Evolutionary conservation across 495 filamentous ascomycete species (phyloP), one percentile per base, ranked within the genome.

Genomic region (Cercophora scortea): DNA sequence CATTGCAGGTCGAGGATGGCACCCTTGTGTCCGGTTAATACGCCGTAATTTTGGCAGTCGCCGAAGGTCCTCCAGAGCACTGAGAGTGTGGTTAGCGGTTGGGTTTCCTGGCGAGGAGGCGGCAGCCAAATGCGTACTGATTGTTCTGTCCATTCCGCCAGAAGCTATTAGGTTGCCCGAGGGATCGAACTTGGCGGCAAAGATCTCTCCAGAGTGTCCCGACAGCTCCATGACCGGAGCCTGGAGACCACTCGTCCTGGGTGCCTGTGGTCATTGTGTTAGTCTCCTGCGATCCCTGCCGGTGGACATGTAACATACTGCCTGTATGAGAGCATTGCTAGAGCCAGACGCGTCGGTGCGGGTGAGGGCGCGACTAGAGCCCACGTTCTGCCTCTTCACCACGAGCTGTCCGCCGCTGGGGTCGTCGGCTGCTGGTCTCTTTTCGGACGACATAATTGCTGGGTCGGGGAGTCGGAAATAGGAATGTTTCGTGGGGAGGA

Each of bases 181-280:
- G 10, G 88, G 86, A 66, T 96, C 89, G 56, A 98, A 98, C 62
- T 86, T 85, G 18, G 87, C 84, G n/a, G 87, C 76, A 64, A 96
- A 97, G 33, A 97, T 81, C 71, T 98, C 93, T 9, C 88, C 81
- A 48, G 74, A 67, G 68, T 81, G 79, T 69, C 91, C 92, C 45
- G 84, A 84, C 35, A 98, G 76, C 68, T 98, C 91, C 89, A 98
- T 96, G 46, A 96, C 83, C 4, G 92, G 92, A 45, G 93, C 87
- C 65, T 94, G 86, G 7, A 97, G 79, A 40, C 82, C 84, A 66
- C 88, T 95, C 41, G 91, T 92, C 57, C 92, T 79, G 38, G 86
- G 83, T 56, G 81, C 76, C 91, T 95, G 36, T 36, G 9, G 59
- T 50, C 13, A 62, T 57, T 39, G 43, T 46, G 45, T 47, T 55